Conservation (phyloP, 2,329 filamentous ascomycete species). For the Cladosporium austrohemisphaericum region DNA sequence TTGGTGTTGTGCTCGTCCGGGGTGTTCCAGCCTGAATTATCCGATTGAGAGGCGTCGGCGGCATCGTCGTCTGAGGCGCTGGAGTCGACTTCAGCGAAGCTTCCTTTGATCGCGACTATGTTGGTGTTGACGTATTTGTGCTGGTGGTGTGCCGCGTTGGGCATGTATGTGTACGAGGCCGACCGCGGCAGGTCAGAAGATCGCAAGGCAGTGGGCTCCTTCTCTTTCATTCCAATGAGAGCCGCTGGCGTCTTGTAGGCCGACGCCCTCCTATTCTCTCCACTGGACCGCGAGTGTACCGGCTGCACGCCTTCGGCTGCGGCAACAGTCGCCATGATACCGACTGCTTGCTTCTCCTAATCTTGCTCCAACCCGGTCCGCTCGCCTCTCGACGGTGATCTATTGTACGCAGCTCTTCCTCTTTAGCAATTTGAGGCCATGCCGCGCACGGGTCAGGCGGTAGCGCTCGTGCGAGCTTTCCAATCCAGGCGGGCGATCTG, state of each 20-base stretch:
- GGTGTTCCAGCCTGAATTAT: constrained; percentile 44
- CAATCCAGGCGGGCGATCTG: not conserved
- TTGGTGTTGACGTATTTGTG: constrained; percentile 24
- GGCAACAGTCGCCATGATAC: constrained; percentile 8
- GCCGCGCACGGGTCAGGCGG: constrained; percentile 10
- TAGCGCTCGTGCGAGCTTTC: constrained; percentile 6
- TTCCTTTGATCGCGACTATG: constrained; percentile 44
- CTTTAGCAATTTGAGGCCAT: constrained; percentile 8
- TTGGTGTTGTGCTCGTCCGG: constrained; percentile 34
- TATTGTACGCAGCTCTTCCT: constrained; percentile 10
- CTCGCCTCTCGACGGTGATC: not conserved
- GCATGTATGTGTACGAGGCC: constrained; percentile 57
- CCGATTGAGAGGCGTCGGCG: constrained; percentile 28
- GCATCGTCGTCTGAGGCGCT: constrained; percentile 33
- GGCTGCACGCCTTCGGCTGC: constrained; percentile 8
- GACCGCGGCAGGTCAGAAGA: constrained; percentile 45
- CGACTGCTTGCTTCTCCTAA: not conserved
- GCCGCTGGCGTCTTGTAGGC: constrained; percentile 12
- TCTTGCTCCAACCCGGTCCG: not conserved
- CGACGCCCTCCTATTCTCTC: constrained; percentile 10
- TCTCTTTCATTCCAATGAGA: constrained; percentile 14
- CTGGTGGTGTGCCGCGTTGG: constrained; percentile 34
- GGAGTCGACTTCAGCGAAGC: constrained; percentile 45
- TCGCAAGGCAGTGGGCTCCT: constrained; percentile 4
- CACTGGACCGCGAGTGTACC: constrained; percentile 8